These are phyloP conservation scores for Poa pratensis DNA, from an alignment of 176 grass and related monocot genomes.

Conservation along the genomic window DNA sequence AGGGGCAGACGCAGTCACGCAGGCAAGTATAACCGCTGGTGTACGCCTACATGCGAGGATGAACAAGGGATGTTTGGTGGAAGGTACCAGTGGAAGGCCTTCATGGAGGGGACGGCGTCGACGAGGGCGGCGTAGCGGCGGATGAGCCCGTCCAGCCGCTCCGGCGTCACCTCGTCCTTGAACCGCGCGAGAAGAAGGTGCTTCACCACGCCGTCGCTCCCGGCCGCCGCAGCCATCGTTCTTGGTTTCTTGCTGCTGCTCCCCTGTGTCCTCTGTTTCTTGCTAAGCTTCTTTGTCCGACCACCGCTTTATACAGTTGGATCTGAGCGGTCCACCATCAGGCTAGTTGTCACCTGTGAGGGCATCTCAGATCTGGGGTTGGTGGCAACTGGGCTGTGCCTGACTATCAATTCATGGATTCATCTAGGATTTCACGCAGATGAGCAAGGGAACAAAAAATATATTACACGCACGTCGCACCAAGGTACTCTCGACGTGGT, in stretches of 20 bases:
- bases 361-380: background rate
- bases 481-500: no score
- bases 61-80: background rate
- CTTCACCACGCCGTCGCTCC: slow-evolving; percentile 55
- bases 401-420: no score
- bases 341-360: background rate
- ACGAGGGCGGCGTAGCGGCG: slow-evolving; percentile 78
- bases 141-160: slow-evolving; percentile 61
- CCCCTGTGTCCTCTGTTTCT: background rate
- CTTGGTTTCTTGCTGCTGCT: background rate
- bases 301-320: background rate
- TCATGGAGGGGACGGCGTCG: slow-evolving; percentile 71
- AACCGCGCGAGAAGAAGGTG: slow-evolving; percentile 73
- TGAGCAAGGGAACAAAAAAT: no score
- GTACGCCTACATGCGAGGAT: background rate
- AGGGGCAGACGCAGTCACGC: background rate
- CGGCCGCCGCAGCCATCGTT: slow-evolving; percentile 10
- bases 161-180: slow-evolving; percentile 73
- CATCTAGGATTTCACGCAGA: no score
- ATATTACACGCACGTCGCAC: no score
- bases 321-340: no score
- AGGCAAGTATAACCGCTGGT: background rate
- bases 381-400: background rate
- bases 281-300: background rate
- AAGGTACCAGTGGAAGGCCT: slow-evolving; percentile 75